Base-by-base conservation (phyloP, 2,329 filamentous ascomycete genomes). In the Drechslera avenae region DNA sequence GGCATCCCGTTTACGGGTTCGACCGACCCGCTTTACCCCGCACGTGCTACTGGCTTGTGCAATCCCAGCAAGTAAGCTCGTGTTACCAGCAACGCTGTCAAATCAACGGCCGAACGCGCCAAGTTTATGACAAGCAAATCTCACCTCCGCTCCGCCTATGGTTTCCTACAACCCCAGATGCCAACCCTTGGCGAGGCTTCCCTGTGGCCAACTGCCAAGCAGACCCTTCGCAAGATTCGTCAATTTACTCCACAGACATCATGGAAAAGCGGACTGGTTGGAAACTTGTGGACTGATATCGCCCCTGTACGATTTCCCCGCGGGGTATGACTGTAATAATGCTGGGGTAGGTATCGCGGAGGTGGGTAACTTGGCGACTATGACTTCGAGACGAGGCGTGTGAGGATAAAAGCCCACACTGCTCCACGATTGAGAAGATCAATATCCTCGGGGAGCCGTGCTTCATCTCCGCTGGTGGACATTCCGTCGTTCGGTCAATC, bases 121-220 rank as follows among this genome's bases (percentile, higher is more conserved):
- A 61, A 59, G 56, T 21, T 37, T 26, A 16, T 48, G 46, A 26
- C 39, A 50, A 54, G 53, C 53, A 54, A 45, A 26, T 46, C 49
- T 49, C 30, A 34, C 35, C 31, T 28, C 1, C 21, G 44, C 32
- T 43, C 42, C 41, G 8, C 63, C 59, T 57, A 59, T 63, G 31
- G 52, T 12, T 12, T 12, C 7, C 6, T 26, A 3, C 14, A 3
- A 21, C n/a, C 23, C 21, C 9, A 16, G 8, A 44, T 32, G 54
- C 56, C 62, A 63, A 64, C 39, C 44, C 40, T 39, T 17, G 46
- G 51, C 50, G 60, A 64, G 60, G 33, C 52, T 58, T 57, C 37
- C 52, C 45, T 56, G 9, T 46, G 51, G 59, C 55, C 35, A 23
- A 19, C 36, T 32, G 60, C 61, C 60, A 64, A 66, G 61, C 37